These are phyloP conservation scores for Nematocida minor DNA, from an alignment of 371 early-diverging fungal genomes.

Conservation along the genomic window DNA sequence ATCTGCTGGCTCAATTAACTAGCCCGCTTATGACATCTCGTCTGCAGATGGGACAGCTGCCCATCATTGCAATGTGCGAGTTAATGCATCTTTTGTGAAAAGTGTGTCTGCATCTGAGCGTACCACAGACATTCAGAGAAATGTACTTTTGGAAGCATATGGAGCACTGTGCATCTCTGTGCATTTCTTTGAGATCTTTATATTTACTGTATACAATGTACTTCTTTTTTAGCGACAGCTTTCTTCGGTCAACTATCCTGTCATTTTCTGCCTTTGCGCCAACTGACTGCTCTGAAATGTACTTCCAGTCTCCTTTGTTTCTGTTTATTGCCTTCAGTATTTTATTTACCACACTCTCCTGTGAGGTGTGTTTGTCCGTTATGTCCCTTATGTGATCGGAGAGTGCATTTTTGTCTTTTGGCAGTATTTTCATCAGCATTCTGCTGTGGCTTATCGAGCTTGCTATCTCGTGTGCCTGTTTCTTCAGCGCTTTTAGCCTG, in stretches of 20 bases:
- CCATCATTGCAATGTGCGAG: neutral
- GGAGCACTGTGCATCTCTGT: neutral
- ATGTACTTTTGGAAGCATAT: slow-evolving; percentile 7
- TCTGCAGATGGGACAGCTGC: slow-evolving; percentile 23
- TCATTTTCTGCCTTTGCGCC: neutral
- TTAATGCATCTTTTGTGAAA: slow-evolving; percentile 39
- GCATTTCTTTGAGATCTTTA: neutral
- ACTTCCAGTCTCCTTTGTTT: neutral
- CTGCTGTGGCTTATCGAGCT: too few relatives aligned
- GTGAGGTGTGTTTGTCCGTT: too few relatives aligned
- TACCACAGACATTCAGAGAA: neutral
- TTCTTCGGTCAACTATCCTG: neutral
- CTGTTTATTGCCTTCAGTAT: neutral
- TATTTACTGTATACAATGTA: neutral
- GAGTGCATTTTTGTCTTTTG: too few relatives aligned
- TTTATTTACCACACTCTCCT: neutral
- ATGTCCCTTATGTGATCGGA: too few relatives aligned
- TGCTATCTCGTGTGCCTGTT: too few relatives aligned
- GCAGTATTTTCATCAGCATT: too few relatives aligned
- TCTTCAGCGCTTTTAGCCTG: too few relatives aligned
- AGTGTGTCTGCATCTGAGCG: slow-evolving; percentile 15
- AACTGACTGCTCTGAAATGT: slow-evolving; percentile 17
- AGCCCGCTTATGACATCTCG: slow-evolving; percentile 29
- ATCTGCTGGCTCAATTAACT: neutral
- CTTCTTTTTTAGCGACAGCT: slow-evolving; percentile 8